A percentile compares a stretch with the other conserved stretches of the same genome.
Conservation (phyloP, 1,284 basidiomycete genomes). For the Paramarasmius palmivorus region DNA sequence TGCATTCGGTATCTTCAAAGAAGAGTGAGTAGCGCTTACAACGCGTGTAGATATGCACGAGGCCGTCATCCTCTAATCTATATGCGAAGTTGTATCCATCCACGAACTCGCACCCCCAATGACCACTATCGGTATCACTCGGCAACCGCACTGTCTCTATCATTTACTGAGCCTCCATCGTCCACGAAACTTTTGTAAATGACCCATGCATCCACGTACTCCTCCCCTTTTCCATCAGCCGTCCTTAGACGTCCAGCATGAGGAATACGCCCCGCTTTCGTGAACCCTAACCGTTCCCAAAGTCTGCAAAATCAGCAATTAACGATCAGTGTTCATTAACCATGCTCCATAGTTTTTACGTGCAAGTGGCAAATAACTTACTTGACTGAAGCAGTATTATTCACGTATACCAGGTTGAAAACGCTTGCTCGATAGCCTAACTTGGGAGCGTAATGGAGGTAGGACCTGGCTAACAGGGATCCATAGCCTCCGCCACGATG, state of each 20-base stretch:
- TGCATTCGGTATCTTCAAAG: too few species aligned
- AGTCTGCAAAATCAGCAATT: slow-evolving; percentile 43
- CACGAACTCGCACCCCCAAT: neutral
- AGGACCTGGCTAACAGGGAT: slow-evolving; percentile 74
- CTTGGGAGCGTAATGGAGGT: slow-evolving; percentile 78
- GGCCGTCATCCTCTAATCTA: too few species aligned
- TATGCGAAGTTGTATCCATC: too few species aligned
- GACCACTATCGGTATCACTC: neutral
- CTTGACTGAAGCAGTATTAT: slow-evolving; percentile 73
- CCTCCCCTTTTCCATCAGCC: slow-evolving; percentile 69
- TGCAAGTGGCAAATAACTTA: slow-evolving; percentile 27
- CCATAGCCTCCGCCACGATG: slow-evolving; percentile 77
- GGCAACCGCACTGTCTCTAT: neutral
- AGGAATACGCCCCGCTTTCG: slow-evolving; percentile 82
- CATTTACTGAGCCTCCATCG: slow-evolving; percentile 10
- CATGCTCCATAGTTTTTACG: neutral
- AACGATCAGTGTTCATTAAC: neutral
- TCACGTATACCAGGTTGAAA: slow-evolving; percentile 92
- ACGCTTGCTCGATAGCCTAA: slow-evolving; percentile 87
- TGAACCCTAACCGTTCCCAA: slow-evolving; percentile 88
- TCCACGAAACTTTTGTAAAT: slow-evolving; percentile 76
- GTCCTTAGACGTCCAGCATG: slow-evolving; percentile 78
- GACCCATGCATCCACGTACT: slow-evolving; percentile 87
- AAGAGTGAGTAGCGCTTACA: too few species aligned
- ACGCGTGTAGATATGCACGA: too few species aligned